Evolutionary conservation across 257 asterid genomes (phyloP), one percentile per base, ranked within the genome.

Genomic region (Phtheirospermum japonicum): DNA sequence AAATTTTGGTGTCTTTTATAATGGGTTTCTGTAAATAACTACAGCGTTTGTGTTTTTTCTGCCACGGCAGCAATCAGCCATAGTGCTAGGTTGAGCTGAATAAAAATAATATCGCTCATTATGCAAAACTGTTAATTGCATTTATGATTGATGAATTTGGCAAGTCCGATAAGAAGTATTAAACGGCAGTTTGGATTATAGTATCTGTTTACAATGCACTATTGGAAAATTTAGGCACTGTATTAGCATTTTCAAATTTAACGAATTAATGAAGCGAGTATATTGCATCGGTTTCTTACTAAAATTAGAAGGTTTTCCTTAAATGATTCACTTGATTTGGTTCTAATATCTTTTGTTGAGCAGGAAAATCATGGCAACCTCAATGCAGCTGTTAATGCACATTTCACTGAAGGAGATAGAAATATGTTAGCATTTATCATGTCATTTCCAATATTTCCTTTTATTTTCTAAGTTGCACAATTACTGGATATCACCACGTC

Each of bases 281-380:
- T 23, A 23, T 23, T 23, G 28, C 28, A 23, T 23, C 28, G 28
- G 16, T 9, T 42, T 42, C 14, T 13, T 42, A 42, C 13, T 42
- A 9, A 13, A 42, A 4, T 42, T 42, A 42, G 34, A 48, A 13
- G 34, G n/a, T 54, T 19, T 10, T 12, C 28, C 28, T 23, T 23
- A 23, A 23, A 9, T 42, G 0, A 9, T 42, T 0, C 30, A 65
- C 34, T 61, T 61, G 42, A 31, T 42, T 50, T 51, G 30, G 68
- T 54, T 70, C 18, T 42, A 50, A 46, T 43, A 20, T 71, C 20
- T 61, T 68, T 20, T 73, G 70, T 66, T 63, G 74, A 50, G 70
- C 87, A 93, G 97, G 96, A 85, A 74, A 89, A 80, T 78, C 81
- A 53, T 50, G 94, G 97, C 40, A 70, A 77, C 76, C 84, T 93